Base-by-base conservation (phyloP, 108 stramenopile species). In the Nitzschia palea region DNA sequence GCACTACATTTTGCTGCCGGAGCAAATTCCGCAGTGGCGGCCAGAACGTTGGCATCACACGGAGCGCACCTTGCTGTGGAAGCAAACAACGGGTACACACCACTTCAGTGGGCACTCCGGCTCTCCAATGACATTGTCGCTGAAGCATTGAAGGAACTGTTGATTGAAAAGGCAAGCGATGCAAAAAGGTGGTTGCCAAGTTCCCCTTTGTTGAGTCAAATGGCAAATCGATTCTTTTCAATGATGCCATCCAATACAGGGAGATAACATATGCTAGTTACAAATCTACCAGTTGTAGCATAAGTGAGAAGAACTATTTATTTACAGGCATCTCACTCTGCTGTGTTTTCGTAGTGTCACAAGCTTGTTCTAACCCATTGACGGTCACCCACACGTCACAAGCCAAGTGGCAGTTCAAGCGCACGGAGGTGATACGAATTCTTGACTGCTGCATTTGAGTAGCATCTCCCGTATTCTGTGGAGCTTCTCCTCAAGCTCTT, bases 31-130 rank as follows among this genome's bases (percentile, higher is more conserved):
- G 78, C 80, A 0, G 45, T 69, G n/a, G 68, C 75, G 0, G 75
- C 84, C 0, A 67, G 70, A 8, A 71, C 86, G 3, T 66, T 91
- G 52, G 86, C 75, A 0, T 57, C 70, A 12, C 71, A 84, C 29
- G 91, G 91, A 26, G 87, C 91, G 37, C 58, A 81, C 2, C 60
- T 91, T 55, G 70, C 77, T 22, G 67, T 86, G n/a, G 87, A 89
- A 75, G 91, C 91, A 9, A 56, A 67, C 55, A 92, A 92, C 53
- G 91, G 91, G 4, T 92, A 92, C 58, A 86, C 91, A 17, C 87
- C 87, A 0, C 77, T 79, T 18, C 84, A 87, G 54, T 92, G 91
- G 91, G 86, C 88, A 9, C 57, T 76, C 60, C 77, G 91, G 29
- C 74, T 92, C 2, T 85, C 81, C 4, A 89, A 89, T 40, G 71